Evolutionary conservation across 345 rosid species (phyloP), one percentile per base, ranked within the genome.

Genomic region (Brassica cretica): DNA sequence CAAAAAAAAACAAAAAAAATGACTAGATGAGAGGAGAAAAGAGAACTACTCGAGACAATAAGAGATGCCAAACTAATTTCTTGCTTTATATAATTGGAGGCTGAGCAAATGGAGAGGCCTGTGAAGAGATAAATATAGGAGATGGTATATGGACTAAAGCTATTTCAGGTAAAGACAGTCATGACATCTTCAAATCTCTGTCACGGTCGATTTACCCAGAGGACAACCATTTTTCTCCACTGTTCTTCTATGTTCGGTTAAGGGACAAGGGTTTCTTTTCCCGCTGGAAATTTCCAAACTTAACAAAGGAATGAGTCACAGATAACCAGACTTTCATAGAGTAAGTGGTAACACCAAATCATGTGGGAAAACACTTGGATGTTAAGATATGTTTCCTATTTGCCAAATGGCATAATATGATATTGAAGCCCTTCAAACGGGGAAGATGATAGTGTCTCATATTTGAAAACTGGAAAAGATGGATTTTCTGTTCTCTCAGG

Each of bases 141-240:
- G 63, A 68, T 37, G 12, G 14, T 37, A 8, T 16, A 56, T 53
- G 64, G 70, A 24, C 24, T 46, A 49, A 2, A 71, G 66, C 76
- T 71, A 71, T 71, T 71, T 78, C 66, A 71, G 68, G 76, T 51
- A 39, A 77, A 70, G 71, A 0, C 30, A 64, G 46, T 58, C 76
- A 44, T 72, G 46, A 66, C 81, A 72, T 61, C 77, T 59, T 58
- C 19, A 3, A 18, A 65, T 56, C 27, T 65, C 51, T 78, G 81
- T 71, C 19, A 71, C 33, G 1, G 53, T 71, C n/a, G 44, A 58
- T 27, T 65, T 19, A 72, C 33, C 55, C 62, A 51, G 53, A 78
- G 4, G 30, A 64, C n/a, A 72, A 4, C 63, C 32, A n/a, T 49
- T 59, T 12, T 30, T 25, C 61, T 71, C 60, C 76, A 71, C 72